phyloP scores from a whole-genome alignment of 192 early-diverging fungal species.

The Phlyctochytrium planicorne region DNA sequence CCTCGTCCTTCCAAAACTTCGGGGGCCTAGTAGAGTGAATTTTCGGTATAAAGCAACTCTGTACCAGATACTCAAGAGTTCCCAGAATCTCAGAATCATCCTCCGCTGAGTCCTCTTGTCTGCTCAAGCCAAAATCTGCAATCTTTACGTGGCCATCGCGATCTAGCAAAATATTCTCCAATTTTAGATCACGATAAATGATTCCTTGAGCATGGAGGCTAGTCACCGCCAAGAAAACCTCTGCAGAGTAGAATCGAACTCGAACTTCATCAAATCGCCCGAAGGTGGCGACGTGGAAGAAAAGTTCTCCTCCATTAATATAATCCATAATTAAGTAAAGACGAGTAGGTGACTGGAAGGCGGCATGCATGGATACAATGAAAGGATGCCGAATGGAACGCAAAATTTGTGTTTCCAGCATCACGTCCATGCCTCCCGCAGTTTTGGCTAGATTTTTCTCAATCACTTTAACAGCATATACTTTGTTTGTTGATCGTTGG shows the following conservation, averaged over 20 bases:
- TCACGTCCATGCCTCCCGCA: slow-evolving; percentile 1
- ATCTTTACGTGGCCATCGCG: slow-evolving; percentile 54
- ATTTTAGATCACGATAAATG: slow-evolving; percentile 56
- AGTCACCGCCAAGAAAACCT: slow-evolving; percentile 43
- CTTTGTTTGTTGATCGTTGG: slow-evolving; percentile 45
- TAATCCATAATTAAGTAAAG: slow-evolving; percentile 70
- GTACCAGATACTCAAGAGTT: slow-evolving; percentile 53
- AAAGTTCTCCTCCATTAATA: slow-evolving; percentile 90
- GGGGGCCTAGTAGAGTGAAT: slow-evolving; percentile 33
- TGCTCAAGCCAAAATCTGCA: slow-evolving; percentile 54
- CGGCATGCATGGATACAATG: slow-evolving; percentile 52
- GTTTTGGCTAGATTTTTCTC: slow-evolving; percentile 31
- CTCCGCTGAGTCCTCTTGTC: slow-evolving; percentile 31
- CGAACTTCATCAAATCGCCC: slow-evolving; percentile 50
- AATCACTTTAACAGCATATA: slow-evolving; percentile 54
- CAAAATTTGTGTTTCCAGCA: slow-evolving; percentile 43
- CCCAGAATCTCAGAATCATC: slow-evolving; percentile 38
- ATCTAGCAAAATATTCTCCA: slow-evolving; percentile 56
- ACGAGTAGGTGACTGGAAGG: slow-evolving; percentile 44
- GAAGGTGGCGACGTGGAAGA: slow-evolving; percentile 72
- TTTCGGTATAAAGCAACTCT: not conserved
- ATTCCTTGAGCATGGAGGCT: slow-evolving; percentile 52
- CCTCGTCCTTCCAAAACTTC: slow-evolving; percentile 49
- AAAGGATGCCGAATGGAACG: slow-evolving; percentile 49
- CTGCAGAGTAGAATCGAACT: slow-evolving; percentile 49